A percentile compares a stretch with the other conserved stretches of the same genome.
phyloP scores from a whole-genome alignment of 352 stramenopile genomes.

The Elongisporangium senticosum region DNA sequence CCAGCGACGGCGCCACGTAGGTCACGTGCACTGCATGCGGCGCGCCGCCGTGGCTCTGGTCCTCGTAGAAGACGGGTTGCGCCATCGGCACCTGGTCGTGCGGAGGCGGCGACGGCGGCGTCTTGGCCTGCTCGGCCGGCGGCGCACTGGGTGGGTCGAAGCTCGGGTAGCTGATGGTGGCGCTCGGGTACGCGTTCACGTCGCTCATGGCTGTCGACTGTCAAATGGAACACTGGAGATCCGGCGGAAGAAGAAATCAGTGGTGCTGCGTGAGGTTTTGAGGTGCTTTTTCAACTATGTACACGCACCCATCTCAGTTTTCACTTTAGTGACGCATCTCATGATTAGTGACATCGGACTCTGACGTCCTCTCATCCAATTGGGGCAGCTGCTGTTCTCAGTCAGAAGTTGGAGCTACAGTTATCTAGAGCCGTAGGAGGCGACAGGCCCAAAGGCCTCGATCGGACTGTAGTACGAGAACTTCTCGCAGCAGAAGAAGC shows the following conservation, averaged over 20 bases:
- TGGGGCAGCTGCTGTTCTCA: not conserved
- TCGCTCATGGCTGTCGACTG: constrained; percentile 8
- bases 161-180: constrained; percentile 14
- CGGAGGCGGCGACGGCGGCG: constrained; percentile 3
- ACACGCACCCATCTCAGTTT: not conserved
- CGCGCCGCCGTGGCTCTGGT: constrained; percentile 4
- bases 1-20: constrained; percentile 3
- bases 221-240: not conserved
- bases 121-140: constrained; percentile 6
- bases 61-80: constrained; percentile 9
- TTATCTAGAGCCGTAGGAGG: not conserved
- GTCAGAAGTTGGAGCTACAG: too few species aligned
- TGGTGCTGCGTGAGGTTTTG: not conserved
- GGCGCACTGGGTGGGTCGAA: constrained; percentile 25
- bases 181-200: constrained; percentile 1
- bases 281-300: not conserved
- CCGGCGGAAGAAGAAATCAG: not conserved
- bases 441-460: constrained; percentile 5
- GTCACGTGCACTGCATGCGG: constrained; percentile 6
- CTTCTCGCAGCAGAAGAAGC: constrained; percentile 48
- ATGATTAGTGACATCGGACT: not conserved
- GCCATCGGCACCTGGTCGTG: constrained; percentile 17
- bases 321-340: not conserved
- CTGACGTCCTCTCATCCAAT: constrained; percentile 1
- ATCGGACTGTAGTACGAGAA: constrained; percentile 12